phyloP scores from a whole-genome alignment of 352 stramenopile genomes.

The Globisporangium viniferum region DNA sequence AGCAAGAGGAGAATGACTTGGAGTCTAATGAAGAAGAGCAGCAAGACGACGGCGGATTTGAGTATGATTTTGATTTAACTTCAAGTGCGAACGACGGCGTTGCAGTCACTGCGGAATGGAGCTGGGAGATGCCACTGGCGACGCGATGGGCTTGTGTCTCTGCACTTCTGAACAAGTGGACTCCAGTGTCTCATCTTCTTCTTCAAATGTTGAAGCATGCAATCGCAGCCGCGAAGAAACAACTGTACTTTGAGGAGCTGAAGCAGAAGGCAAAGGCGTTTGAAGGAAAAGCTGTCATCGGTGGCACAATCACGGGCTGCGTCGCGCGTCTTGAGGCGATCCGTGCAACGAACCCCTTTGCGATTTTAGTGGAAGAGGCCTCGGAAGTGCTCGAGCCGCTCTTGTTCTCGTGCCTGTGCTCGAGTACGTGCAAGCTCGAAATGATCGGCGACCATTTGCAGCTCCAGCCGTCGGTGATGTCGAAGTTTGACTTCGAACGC shows the following conservation, averaged over 20 bases:
- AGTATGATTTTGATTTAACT: constrained; percentile 16
- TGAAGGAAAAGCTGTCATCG: constrained; percentile 83
- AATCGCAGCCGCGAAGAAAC: constrained; percentile 29
- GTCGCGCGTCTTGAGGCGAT: constrained; percentile 82
- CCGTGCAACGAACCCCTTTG: constrained; percentile 80
- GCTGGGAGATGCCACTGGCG: constrained; percentile 66
- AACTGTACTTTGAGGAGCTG: constrained; percentile 59
- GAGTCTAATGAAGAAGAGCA: background rate
- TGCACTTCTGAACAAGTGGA: constrained; percentile 28
- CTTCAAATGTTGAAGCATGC: constrained; percentile 8
- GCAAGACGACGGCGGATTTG: constrained; percentile 15
- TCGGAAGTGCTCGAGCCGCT: constrained; percentile 86
- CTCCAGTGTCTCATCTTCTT: constrained; percentile 10
- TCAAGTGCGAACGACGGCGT: background rate
- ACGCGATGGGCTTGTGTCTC: constrained; percentile 49
- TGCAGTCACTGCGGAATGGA: constrained; percentile 40
- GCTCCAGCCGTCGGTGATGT: constrained; percentile 80
- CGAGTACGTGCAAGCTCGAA: constrained; percentile 82
- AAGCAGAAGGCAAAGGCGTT: constrained; percentile 71
- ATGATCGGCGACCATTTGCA: constrained; percentile 90
- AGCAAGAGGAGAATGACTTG: constrained; percentile 24
- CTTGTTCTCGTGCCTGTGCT: constrained; percentile 81
- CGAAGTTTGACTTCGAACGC: constrained; percentile 78
- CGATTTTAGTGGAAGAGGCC: constrained; percentile 85
- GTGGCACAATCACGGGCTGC: constrained; percentile 85